Evolutionary conservation across 192 early-diverging fungal genomes (phyloP), one percentile per base, ranked within the genome.

Genomic region (Rhizoclosmatium sp.): DNA sequence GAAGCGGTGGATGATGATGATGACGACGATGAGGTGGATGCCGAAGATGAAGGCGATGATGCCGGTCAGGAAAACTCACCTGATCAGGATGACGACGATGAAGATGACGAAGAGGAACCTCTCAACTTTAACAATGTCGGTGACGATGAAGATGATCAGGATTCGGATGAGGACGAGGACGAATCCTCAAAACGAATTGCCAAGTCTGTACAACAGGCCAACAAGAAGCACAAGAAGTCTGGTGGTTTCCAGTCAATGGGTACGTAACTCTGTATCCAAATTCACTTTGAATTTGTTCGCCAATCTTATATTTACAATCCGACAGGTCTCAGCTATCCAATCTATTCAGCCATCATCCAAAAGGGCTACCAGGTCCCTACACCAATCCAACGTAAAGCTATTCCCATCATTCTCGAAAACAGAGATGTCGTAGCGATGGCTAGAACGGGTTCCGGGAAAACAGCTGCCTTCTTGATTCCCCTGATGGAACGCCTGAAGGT

Each of bases 351-450:
- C 14, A 89, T 99, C 78, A 76, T 92, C n/a, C 89, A 95, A 75
- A 95, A 95, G 78, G 97, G 97, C 3, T 99, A 95, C 86, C 97
- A 97, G 76, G 91, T 98, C 2, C 98, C 98, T n/a, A 99, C 98
- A 23, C 97, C 98, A 4, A 97, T 99, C 81, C 98, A 99, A 85
- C 92, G 98, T 65, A 94, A 95, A 82, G 88, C 94, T 44, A 97
- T 99, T 70, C 98, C 98, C 40, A 80, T 97, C 65, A 92, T 98
- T 65, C 88, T 98, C 81, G 89, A 96, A 73, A 95, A 96, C 44
- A 85, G 92, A 23, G 98, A 99, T 86, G 93, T 98, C 2, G 96
- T 99, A 2, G 98, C 93, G 73, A 98, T 99, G 98, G 98, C 98
- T 10, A 89, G 97, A 31, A 99, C 98, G 1, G 98, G 98, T 78